Evolutionary conservation across 441 rosid genomes (phyloP).

Genomic region (Syzygium malaccense): DNA sequence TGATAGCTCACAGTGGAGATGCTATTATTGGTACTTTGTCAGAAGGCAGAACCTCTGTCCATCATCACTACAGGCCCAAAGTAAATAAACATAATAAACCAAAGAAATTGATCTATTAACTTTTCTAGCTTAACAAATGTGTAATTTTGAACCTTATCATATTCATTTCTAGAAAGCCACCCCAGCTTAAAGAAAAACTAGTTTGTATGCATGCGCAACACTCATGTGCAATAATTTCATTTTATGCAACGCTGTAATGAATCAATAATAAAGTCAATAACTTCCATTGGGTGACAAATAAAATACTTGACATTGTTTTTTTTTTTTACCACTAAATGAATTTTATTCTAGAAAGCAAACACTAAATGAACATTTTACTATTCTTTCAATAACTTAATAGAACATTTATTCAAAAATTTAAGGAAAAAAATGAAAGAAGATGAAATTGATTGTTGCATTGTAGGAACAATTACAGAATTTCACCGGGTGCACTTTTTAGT

Average conservation of each 20-base stretch:
- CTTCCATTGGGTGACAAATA: background rate
- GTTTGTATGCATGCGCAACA: background rate
- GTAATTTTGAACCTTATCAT: background rate
- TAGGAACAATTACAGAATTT: background rate
- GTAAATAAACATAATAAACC: background rate
- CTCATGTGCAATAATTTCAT: background rate
- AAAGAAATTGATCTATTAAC: background rate
- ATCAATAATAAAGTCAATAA: background rate
- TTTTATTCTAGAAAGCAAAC: background rate
- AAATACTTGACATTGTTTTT: background rate
- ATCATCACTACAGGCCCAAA: background rate
- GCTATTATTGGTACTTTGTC: background rate
- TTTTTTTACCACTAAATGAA: background rate
- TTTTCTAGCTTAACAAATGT: background rate
- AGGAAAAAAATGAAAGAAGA: background rate
- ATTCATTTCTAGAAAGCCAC: background rate
- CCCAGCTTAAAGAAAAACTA: background rate
- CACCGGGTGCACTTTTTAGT: background rate
- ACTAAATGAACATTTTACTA: background rate
- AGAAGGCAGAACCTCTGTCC: background rate
- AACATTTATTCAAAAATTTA: background rate
- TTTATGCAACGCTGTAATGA: fast-evolving
- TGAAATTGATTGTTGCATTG: background rate
- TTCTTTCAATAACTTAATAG: background rate
- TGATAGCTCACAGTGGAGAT: background rate